Percentiles rank a stretch among this genome's conserved stretches.
These are phyloP conservation scores for Clarireedia paspali DNA, from an alignment of 2,329 filamentous ascomycete genomes.

Conservation along the genomic window DNA sequence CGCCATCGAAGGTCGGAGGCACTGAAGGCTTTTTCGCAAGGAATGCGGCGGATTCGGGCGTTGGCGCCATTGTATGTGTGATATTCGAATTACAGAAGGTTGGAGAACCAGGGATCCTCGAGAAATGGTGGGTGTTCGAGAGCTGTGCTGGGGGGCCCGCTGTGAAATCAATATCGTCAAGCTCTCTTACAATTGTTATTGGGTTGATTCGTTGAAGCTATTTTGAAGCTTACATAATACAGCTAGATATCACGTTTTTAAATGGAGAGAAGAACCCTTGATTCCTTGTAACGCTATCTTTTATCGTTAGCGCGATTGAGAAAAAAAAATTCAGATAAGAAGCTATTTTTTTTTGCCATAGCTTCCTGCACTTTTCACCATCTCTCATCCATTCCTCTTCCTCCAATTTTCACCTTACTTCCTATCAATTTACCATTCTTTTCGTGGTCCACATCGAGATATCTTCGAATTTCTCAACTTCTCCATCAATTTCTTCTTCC, in stretches of 20 bases:
- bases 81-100: no score
- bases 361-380: slow-evolving; percentile 13
- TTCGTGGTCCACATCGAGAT: not conserved
- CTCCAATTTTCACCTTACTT: slow-evolving; percentile 10
- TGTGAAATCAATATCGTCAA: no score
- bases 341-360: slow-evolving; percentile 14
- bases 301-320: slow-evolving; percentile 7
- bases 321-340: slow-evolving; percentile 24
- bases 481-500: not conserved
- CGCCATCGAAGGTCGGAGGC: slow-evolving; percentile 75
- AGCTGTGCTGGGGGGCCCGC: no score
- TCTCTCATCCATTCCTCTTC: slow-evolving; percentile 11
- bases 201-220: not conserved
- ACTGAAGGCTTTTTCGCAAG: slow-evolving; percentile 79
- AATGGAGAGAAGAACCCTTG: not conserved
- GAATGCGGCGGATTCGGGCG: slow-evolving; percentile 74
- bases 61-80: slow-evolving; percentile 53
- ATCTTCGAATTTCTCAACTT: not conserved
- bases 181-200: no score
- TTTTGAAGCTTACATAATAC: not conserved
- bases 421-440: not conserved
- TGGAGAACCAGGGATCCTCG: not conserved
- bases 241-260: slow-evolving; percentile 8
- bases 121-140: not conserved
- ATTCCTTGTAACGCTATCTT: not conserved